phyloP scores from a whole-genome alignment of 1,284 basidiomycete species.

The Trichosporon inkin region DNA sequence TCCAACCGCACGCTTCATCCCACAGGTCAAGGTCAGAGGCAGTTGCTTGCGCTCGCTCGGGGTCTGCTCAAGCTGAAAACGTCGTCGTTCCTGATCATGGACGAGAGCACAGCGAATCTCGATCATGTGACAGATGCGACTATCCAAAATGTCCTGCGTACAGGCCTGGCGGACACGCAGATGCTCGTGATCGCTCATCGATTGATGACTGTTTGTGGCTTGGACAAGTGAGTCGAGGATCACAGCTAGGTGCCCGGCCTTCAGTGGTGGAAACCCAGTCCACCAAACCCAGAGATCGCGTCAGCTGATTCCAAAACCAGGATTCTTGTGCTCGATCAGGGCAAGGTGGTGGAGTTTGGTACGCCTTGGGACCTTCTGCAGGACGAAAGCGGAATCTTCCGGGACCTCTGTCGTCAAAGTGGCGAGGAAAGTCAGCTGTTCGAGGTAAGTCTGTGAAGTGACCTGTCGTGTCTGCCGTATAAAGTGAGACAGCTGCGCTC shows the following conservation, averaged over 20 bases:
- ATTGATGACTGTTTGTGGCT: slow-evolving; percentile 53
- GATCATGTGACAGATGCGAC: slow-evolving; percentile 52
- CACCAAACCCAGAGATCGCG: not conserved
- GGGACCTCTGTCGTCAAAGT: slow-evolving; percentile 49
- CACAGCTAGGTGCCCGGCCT: not conserved
- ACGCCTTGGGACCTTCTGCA: slow-evolving; percentile 52
- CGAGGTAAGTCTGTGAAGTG: slow-evolving; percentile 30
- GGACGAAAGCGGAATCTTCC: slow-evolving; percentile 46
- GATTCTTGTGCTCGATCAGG: slow-evolving; percentile 55
- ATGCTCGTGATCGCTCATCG: slow-evolving; percentile 54
- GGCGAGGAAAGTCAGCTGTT: slow-evolving; percentile 49
- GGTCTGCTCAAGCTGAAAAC: slow-evolving; percentile 54
- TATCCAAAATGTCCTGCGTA: slow-evolving; percentile 52
- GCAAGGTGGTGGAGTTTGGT: slow-evolving; percentile 53
- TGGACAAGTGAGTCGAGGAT: slow-evolving; percentile 44
- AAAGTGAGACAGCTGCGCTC: not conserved
- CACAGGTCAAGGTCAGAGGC: slow-evolving; percentile 56
- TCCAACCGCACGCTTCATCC: not conserved
- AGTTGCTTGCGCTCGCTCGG: slow-evolving; percentile 56
- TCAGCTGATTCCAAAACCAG: slow-evolving; percentile 27
- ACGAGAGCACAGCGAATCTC: slow-evolving; percentile 55
- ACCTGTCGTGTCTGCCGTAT: no score
- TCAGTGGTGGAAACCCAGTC: not conserved
- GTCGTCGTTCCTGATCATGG: slow-evolving; percentile 55
- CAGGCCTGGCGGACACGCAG: slow-evolving; percentile 47